Base-by-base conservation (phyloP, 768 basidiomycete genomes). In the Phylloporus scabripes region DNA sequence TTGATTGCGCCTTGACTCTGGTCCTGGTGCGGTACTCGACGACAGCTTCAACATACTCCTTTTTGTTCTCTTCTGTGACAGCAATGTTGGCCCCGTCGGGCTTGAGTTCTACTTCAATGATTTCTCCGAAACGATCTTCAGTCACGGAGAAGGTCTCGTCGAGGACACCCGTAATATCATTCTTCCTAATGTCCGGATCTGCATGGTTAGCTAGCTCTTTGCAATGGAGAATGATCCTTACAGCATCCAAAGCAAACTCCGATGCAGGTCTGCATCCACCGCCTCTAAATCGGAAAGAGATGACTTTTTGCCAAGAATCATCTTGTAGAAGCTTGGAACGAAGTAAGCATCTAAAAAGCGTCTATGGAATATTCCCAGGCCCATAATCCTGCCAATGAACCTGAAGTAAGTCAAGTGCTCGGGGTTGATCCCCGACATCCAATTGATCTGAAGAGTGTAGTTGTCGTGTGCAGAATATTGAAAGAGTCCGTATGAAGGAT, bases 11-110 rank as follows among this genome's bases (percentile, higher is more conserved):
- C 59, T 82, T 80, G 51, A 93, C 83, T 42, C 92, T 82, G 52
- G 77, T 80, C 50, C 81, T 81, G 58, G 92, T 92, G 46, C 91
- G 83, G 65, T 93, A 92, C 43, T 82, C 78, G 24, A 93, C 89
- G 38, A 93, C 77, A 8, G 74, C 74, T 49, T 87, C 79, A 32
- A 88, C 86, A 55, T 87, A 88, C 50, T 86, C 85, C 60, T 80
- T 79, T 67, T 88, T 87, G 70, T 88, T 89, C 51, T 76, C 78
- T 55, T 84, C 83, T 0, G 83, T 87, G 18, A 90, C 86, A 0
- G 77, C 58, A 3, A 82, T 67, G 4, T 78, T 72, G 37, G 71
- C 78, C 17, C 87, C 87, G 23, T 74, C 76, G 3, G 81, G 74
- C 59, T 75, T 79, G 54, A 90, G 75, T 23, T 87, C 82, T 26